These are phyloP conservation scores for Inosperma sp. DNA, from an alignment of 768 basidiomycete species.

Conservation along the genomic window DNA sequence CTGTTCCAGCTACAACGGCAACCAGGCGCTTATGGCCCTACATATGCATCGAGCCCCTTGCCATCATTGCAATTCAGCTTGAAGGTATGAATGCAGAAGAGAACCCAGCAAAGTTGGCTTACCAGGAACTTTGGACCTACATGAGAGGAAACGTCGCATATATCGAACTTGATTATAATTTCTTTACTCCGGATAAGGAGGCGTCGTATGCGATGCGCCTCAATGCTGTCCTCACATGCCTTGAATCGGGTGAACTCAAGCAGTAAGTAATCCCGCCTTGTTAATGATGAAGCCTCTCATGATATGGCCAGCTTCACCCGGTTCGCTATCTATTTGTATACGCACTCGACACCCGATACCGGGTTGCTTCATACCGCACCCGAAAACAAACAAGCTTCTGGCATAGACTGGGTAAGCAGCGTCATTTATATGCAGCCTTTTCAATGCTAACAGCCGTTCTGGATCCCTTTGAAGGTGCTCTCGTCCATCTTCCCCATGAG, in stretches of 20 bases:
- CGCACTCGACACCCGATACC: not conserved
- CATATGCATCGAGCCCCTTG: not conserved
- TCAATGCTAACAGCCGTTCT: not conserved
- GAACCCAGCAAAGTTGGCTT: not conserved
- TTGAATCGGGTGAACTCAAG: not conserved
- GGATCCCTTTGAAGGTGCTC: too few relatives aligned
- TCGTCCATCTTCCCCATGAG: not conserved
- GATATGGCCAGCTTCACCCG: not conserved
- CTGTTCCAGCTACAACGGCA: not conserved
- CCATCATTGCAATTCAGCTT: not conserved
- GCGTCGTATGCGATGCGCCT: not conserved
- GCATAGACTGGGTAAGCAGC: not conserved
- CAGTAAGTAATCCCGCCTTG: not conserved
- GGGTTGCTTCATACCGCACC: not conserved
- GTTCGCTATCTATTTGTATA: not conserved
- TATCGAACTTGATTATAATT: not conserved
- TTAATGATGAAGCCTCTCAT: not conserved
- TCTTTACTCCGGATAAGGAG: not conserved
- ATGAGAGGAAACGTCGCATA: not conserved
- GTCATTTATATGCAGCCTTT: not conserved
- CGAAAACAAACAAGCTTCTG: not conserved
- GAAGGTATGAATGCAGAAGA: not conserved
- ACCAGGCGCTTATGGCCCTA: not conserved
- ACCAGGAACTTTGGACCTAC: not conserved
- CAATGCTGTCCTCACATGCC: not conserved